These are phyloP conservation scores for Zygosaccharomyces sapae DNA, from an alignment of 1,139 yeast species.

Conservation along the genomic window DNA sequence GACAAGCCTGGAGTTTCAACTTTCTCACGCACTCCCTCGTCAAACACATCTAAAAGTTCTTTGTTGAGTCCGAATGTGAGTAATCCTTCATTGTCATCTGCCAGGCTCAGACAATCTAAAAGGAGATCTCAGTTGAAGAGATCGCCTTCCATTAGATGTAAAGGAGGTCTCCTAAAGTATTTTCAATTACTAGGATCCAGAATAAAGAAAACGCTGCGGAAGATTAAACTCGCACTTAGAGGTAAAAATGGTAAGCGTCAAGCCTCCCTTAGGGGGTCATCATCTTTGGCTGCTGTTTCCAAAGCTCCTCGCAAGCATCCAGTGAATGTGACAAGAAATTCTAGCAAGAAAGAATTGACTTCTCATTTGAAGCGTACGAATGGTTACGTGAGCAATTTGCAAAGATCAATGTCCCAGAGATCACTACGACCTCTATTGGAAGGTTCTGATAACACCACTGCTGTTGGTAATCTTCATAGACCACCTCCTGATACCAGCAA, in stretches of 20 bases:
- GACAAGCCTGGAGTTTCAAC: not conserved
- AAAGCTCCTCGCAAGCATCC: conserved; percentile 1
- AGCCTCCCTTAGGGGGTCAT: not conserved
- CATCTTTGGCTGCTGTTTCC: conserved; percentile 1
- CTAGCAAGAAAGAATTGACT: conserved; percentile 14
- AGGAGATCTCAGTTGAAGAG: conserved; percentile 26
- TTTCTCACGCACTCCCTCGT: not conserved
- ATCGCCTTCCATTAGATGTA: conserved; percentile 34
- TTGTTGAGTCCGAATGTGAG: not conserved
- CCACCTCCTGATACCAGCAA: conserved; percentile 1
- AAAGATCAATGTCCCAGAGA: conserved; percentile 27
- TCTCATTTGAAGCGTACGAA: conserved; percentile 32
- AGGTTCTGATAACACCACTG: not conserved
- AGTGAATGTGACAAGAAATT: conserved; percentile 8
- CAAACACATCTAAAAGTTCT: conserved; percentile 6
- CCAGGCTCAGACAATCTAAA: not conserved
- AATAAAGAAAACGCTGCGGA: conserved; percentile 21
- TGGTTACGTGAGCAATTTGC: conserved; percentile 29
- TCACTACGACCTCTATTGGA: conserved; percentile 22
- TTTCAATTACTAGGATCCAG: conserved; percentile 26
- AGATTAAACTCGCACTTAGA: conserved; percentile 14
- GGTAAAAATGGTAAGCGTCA: conserved; percentile 7
- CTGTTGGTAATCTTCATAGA: not conserved
- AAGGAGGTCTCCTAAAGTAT: conserved; percentile 34
- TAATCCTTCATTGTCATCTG: not conserved